phyloP scores from a whole-genome alignment of 805 yeast species.

The Candida alai region DNA sequence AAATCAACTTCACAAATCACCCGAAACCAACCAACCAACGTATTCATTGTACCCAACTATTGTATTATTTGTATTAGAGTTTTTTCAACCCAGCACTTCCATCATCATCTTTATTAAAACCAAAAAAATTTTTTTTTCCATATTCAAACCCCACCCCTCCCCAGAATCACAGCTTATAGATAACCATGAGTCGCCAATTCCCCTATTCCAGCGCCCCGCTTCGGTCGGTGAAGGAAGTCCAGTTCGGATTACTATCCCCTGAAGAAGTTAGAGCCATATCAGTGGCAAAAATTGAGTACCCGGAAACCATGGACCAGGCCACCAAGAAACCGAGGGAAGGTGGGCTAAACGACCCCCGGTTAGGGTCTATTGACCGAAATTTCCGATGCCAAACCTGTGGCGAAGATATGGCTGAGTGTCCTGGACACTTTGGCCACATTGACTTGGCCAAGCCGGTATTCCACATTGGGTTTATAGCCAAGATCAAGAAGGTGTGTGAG shows the following conservation, averaged over 20 bases:
- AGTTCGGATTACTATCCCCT: constrained; percentile 96
- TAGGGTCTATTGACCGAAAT: constrained; percentile 96
- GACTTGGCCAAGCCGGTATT: constrained; percentile 98
- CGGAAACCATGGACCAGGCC: constrained; percentile 99
- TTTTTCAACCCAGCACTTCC: not conserved
- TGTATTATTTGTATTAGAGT: constrained; percentile 6
- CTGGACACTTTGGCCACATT: constrained; percentile 99
- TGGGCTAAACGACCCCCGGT: constrained; percentile 94
- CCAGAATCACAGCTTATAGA: not conserved
- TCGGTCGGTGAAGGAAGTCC: constrained; percentile 96
- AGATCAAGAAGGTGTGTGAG: constrained; percentile 92
- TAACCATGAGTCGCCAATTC: constrained; percentile 47
- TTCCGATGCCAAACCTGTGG: constrained; percentile 99
- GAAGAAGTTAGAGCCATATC: constrained; percentile 95
- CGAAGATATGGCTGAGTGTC: constrained; percentile 98
- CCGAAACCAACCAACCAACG: no score
- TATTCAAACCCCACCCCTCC: not conserved
- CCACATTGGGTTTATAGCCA: constrained; percentile 94
- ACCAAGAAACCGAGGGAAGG: constrained; percentile 94
- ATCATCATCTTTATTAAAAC: constrained; percentile 3
- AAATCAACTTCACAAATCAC: no score
- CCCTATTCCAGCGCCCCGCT: constrained; percentile 98
- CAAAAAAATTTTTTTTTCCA: constrained; percentile 6
- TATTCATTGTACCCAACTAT: constrained; percentile 1
- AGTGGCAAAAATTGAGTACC: constrained; percentile 96